These are phyloP conservation scores for Asclepias syriaca DNA, from an alignment of 257 asterid species.

Conservation along the genomic window DNA sequence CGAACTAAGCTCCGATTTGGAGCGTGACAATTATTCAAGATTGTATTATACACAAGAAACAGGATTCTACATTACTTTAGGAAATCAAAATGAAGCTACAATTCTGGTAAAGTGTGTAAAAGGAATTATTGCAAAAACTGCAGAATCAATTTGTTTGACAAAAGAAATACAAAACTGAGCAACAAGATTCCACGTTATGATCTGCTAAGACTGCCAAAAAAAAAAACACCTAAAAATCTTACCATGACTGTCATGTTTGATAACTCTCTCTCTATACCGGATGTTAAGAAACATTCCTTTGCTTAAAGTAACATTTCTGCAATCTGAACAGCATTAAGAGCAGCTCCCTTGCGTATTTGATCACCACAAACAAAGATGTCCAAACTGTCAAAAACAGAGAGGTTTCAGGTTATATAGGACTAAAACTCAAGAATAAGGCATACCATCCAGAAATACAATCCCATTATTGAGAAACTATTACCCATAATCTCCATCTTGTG, in stretches of 20 bases:
- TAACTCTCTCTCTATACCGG: neutral
- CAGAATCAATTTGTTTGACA: neutral
- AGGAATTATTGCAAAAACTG: neutral
- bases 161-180: neutral
- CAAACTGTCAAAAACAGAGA: conserved; percentile 40
- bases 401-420: neutral
- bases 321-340: conserved; percentile 84
- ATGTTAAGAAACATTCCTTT: neutral
- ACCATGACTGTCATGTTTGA: neutral
- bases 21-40: neutral
- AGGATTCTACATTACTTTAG: neutral
- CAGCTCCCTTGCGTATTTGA: conserved; percentile 97
- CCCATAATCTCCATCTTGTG: conserved; percentile 89
- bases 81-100: neutral
- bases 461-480: conserved; percentile 17
- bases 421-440: neutral
- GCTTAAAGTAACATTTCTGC: conserved; percentile 74
- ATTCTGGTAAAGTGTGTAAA: neutral
- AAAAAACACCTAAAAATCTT: neutral
- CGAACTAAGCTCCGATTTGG: too few species aligned
- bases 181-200: neutral
- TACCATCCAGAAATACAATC: neutral
- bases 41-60: neutral
- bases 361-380: conserved; percentile 94
- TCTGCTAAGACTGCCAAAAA: neutral